Evolutionary conservation across 306 rosid species (phyloP).

Genomic region (Trifolium dubium): DNA sequence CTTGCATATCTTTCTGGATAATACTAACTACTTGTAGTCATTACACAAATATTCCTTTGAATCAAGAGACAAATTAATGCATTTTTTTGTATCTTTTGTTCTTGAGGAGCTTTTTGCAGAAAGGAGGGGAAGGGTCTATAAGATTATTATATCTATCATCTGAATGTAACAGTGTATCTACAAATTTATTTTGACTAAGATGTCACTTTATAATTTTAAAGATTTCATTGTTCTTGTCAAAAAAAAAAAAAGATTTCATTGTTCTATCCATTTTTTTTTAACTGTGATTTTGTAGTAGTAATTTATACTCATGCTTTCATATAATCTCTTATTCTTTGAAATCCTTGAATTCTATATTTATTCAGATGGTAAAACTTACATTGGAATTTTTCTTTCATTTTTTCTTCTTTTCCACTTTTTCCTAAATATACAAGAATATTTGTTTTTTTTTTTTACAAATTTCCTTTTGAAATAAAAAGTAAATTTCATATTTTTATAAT

Average conservation of each 20-base stretch:
- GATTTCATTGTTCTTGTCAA: neutral
- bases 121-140: neutral
- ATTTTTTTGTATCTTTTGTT: neutral
- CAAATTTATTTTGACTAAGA: neutral
- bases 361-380: too few relatives aligned
- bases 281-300: neutral
- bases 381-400: neutral
- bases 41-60: slow-evolving; percentile 35
- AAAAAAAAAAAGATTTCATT: too few relatives aligned
- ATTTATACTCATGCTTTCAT: too few relatives aligned
- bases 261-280: neutral
- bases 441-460: neutral
- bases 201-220: neutral
- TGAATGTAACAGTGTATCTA: slow-evolving; percentile 2
- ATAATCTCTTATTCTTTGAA: neutral
- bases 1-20: slow-evolving; percentile 14
- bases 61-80: neutral
- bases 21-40: slow-evolving; percentile 10
- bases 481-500: too few relatives aligned
- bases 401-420: too few relatives aligned
- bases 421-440: too few relatives aligned
- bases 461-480: neutral
- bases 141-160: neutral
- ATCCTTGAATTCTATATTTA: neutral
- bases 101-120: neutral